A percentile compares a stretch with the other conserved stretches of the same genome.
phyloP scores from a whole-genome alignment of 495 filamentous ascomycete species.

The Aspergillus carlsbadensis region DNA sequence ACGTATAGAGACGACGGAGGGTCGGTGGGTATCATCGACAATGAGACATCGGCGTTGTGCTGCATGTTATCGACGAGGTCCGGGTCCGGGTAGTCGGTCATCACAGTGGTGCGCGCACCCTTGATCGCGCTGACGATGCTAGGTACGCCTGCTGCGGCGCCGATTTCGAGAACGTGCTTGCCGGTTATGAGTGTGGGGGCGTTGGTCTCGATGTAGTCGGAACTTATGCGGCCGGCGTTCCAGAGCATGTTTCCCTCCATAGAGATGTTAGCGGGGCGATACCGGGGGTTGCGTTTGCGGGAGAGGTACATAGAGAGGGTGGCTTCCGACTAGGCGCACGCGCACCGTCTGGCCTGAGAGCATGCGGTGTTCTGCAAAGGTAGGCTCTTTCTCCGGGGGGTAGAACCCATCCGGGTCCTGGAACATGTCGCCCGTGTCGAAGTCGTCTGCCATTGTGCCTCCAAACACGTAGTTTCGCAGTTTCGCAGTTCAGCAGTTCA shows the following conservation, averaged over 20 bases:
- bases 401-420: constrained; percentile 77
- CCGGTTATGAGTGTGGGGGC: constrained; percentile 51
- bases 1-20: constrained; percentile 42
- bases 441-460: constrained; percentile 26
- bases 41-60: constrained; percentile 61
- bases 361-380: constrained; percentile 66
- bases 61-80: constrained; percentile 75
- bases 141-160: constrained; percentile 84
- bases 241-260: constrained; percentile 80
- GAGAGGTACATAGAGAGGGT: constrained; percentile 73
- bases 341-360: constrained; percentile 62
- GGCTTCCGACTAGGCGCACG: constrained; percentile 83
- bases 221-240: constrained; percentile 77
- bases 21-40: constrained; percentile 24
- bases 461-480: too few relatives aligned
- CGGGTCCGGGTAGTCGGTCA: constrained; percentile 86
- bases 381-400: constrained; percentile 65
- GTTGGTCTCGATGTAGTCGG: constrained; percentile 71
- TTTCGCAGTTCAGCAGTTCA: not conserved
- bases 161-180: constrained; percentile 80
- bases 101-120: constrained; percentile 68
- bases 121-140: constrained; percentile 71
- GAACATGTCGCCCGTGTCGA: constrained; percentile 60
- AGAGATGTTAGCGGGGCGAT: constrained; percentile 10
- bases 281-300: not conserved